A percentile compares a stretch with the other conserved stretches of the same genome.
Conservation (phyloP, 2,329 filamentous ascomycete genomes). For the Paecilomyces fulvus region DNA sequence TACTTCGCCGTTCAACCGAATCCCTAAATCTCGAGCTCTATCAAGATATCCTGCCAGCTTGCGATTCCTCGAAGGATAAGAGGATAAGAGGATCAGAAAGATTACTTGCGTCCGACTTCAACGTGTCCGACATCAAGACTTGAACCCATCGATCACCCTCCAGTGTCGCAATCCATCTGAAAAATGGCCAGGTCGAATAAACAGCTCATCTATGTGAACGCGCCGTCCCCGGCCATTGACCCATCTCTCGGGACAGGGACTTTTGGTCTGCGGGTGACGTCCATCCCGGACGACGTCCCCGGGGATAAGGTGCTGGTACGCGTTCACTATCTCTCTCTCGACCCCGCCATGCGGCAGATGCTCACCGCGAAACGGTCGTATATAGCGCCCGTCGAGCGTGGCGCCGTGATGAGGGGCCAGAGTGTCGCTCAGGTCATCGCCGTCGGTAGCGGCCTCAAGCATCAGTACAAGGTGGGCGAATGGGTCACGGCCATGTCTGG, state of each 20-base stretch:
- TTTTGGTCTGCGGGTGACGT: slow-evolving; percentile 23
- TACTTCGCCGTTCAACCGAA: background rate
- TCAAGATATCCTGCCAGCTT: background rate
- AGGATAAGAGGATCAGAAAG: no score
- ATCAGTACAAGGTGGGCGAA: slow-evolving; percentile 23
- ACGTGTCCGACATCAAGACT: no score
- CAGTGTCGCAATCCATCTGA: background rate
- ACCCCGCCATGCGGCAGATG: slow-evolving; percentile 71
- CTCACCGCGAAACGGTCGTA: slow-evolving; percentile 55
- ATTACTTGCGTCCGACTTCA: no score
- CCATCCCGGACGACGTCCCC: slow-evolving; percentile 20
- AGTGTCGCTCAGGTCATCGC: slow-evolving; percentile 52
- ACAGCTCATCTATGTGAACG: slow-evolving; percentile 28
- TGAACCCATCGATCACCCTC: background rate
- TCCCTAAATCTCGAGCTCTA: background rate
- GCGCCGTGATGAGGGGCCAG: slow-evolving; percentile 59
- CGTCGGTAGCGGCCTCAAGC: slow-evolving; percentile 40
- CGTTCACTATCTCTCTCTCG: slow-evolving; percentile 57
- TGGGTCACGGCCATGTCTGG: slow-evolving; percentile 49
- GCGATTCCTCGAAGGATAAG: no score
- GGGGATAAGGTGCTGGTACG: slow-evolving; percentile 53
- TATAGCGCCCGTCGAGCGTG: slow-evolving; percentile 59
- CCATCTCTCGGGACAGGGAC: slow-evolving; percentile 27
- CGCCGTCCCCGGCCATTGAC: slow-evolving; percentile 26
- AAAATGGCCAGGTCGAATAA: slow-evolving; percentile 22